Evolutionary conservation across 1,139 yeast species (phyloP).

Genomic region (Saccharomyces hybrid): DNA sequence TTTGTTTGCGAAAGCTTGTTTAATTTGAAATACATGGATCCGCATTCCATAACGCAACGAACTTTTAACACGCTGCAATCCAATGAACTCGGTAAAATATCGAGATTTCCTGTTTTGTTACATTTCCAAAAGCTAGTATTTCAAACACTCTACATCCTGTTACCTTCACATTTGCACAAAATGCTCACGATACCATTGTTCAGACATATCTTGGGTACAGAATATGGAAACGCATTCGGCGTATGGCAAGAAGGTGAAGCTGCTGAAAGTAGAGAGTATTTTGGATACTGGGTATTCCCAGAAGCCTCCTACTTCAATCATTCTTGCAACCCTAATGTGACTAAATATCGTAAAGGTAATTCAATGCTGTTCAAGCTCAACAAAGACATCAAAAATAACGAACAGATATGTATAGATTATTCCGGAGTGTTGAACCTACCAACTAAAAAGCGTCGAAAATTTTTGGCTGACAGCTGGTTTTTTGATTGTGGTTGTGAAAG

Average conservation of each 20-base stretch:
- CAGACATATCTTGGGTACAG: slow-evolving; percentile 50
- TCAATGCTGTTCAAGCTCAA: slow-evolving; percentile 34
- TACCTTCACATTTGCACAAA: slow-evolving; percentile 37
- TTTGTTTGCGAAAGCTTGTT: slow-evolving; percentile 30
- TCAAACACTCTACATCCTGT: slow-evolving; percentile 41
- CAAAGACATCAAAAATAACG: slow-evolving; percentile 34
- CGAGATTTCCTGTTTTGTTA: slow-evolving; percentile 44
- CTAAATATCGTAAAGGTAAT: slow-evolving; percentile 33
- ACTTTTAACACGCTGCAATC: slow-evolving; percentile 46
- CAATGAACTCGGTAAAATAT: slow-evolving; percentile 45
- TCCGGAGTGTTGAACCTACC: slow-evolving; percentile 45
- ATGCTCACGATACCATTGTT: slow-evolving; percentile 38
- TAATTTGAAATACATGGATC: slow-evolving; percentile 12
- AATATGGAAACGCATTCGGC: slow-evolving; percentile 70
- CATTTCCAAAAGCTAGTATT: slow-evolving; percentile 45
- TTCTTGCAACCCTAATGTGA: slow-evolving; percentile 49
- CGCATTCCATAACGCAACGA: slow-evolving; percentile 4
- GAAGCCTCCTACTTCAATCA: slow-evolving; percentile 67
- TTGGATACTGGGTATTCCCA: slow-evolving; percentile 62
- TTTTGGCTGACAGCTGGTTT: slow-evolving; percentile 51
- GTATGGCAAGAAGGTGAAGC: slow-evolving; percentile 48
- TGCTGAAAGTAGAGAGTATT: slow-evolving; percentile 49
- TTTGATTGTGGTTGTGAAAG: slow-evolving; percentile 50
- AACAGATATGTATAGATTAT: slow-evolving; percentile 57
- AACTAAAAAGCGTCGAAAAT: slow-evolving; percentile 38